A percentile compares a stretch with the other conserved stretches of the same genome.
Conservation (phyloP, 495 filamentous ascomycete species). For the Elasticomyces elasticus region DNA sequence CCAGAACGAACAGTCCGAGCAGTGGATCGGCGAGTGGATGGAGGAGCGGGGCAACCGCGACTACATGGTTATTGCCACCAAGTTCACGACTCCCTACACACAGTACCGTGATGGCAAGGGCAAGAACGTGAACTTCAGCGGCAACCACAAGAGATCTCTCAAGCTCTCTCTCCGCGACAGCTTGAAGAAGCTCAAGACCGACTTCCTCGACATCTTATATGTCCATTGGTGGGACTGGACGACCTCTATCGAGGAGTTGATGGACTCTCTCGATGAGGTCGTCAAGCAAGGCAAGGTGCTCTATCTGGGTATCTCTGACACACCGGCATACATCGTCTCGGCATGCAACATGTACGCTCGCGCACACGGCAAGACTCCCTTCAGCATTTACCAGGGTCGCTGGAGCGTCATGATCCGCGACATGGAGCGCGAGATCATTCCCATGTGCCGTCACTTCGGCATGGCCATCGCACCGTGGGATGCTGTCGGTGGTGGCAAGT, state of each 20-base stretch:
- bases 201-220: conserved; percentile 50
- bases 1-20: conserved; percentile 58
- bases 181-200: conserved; percentile 52
- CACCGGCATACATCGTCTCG: conserved; percentile 34
- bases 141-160: conserved; percentile 47
- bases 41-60: conserved; percentile 42
- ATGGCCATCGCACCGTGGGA: conserved; percentile 35
- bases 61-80: conserved; percentile 61
- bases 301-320: conserved; percentile 34
- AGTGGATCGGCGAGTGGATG: conserved; percentile 74
- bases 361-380: conserved; percentile 45
- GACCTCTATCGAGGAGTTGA: conserved; percentile 33
- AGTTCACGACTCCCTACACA: conserved; percentile 41
- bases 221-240: conserved; percentile 36
- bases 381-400: conserved; percentile 54
- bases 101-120: conserved; percentile 16
- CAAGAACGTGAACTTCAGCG: conserved; percentile 38
- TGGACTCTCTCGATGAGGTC: conserved; percentile 30
- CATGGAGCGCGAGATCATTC: conserved; percentile 46
- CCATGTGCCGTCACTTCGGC: conserved; percentile 34
- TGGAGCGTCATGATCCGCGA: conserved; percentile 44
- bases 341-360: conserved; percentile 27
- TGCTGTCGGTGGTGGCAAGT: conserved; percentile 30
- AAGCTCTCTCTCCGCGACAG: conserved; percentile 45
- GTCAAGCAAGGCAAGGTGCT: conserved; percentile 32